Evolutionary conservation across 2,329 filamentous ascomycete species (phyloP).

Genomic region (Penicillium sp.): DNA sequence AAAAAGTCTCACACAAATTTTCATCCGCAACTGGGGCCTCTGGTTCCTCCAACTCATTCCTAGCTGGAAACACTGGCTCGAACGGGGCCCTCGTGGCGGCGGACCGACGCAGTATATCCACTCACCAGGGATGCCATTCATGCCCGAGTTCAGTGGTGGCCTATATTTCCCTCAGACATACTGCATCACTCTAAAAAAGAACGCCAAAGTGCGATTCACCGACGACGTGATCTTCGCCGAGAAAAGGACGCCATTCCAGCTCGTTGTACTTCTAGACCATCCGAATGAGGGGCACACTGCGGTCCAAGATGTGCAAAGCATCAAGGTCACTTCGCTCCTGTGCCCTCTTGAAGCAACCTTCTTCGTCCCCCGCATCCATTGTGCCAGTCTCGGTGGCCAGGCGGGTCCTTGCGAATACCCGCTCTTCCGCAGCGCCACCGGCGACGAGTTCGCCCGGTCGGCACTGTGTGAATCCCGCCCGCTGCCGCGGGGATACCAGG

Average conservation of each 20-base stretch:
- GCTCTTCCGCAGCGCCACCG: slow-evolving; percentile 28
- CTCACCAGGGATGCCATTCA: slow-evolving; percentile 33
- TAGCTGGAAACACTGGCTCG: slow-evolving; percentile 28
- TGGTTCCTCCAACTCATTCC: slow-evolving; percentile 37
- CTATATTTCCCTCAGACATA: slow-evolving; percentile 38
- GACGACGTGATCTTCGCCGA: slow-evolving; percentile 36
- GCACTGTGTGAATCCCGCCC: slow-evolving; percentile 32
- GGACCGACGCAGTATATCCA: slow-evolving; percentile 34
- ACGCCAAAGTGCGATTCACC: slow-evolving; percentile 28
- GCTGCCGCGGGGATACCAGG: slow-evolving; percentile 31
- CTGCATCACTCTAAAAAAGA: slow-evolving; percentile 18
- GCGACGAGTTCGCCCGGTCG: slow-evolving; percentile 32
- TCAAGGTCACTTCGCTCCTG: slow-evolving; percentile 1
- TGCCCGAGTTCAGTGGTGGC: slow-evolving; percentile 33
- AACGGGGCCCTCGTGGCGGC: slow-evolving; percentile 30
- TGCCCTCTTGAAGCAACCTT: slow-evolving; percentile 6
- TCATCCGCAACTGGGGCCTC: slow-evolving; percentile 37
- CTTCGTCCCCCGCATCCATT: slow-evolving; percentile 8
- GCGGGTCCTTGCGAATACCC: background rate
- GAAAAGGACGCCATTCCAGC: slow-evolving; percentile 32
- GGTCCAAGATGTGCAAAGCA: background rate
- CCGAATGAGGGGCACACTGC: slow-evolving; percentile 3
- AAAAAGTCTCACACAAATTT: slow-evolving; percentile 28
- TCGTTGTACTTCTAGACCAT: slow-evolving; percentile 31
- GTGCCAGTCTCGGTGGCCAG: background rate